Evolutionary conservation across 805 yeast species (phyloP).

Genomic region (Kregervanrija fluxuum): DNA sequence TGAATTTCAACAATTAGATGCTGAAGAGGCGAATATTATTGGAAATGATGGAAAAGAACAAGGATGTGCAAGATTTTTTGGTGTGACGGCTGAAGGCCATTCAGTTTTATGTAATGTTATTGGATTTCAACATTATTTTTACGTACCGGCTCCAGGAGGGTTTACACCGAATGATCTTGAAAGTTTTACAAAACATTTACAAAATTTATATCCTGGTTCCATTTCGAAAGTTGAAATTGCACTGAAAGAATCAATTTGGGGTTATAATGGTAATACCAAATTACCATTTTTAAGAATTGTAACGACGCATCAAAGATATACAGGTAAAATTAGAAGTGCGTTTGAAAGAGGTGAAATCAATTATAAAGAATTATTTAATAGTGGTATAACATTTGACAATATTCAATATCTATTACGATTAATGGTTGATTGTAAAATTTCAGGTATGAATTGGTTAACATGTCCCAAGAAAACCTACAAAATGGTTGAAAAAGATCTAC

Average conservation of each 20-base stretch:
- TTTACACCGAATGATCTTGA: conserved; percentile 50
- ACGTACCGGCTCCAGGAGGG: conserved; percentile 84
- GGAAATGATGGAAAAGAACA: conserved; percentile 34
- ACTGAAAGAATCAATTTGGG: conserved; percentile 87
- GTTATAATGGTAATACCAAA: conserved; percentile 71
- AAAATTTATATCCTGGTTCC: conserved; percentile 47
- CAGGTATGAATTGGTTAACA: conserved; percentile 97
- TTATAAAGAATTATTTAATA: conserved; percentile 56
- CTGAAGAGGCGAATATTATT: conserved; percentile 63
- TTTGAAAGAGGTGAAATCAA: conserved; percentile 79
- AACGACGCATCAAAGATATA: conserved; percentile 56
- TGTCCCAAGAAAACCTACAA: conserved; percentile 69
- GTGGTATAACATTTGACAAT: conserved; percentile 76
- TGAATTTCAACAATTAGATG: conserved; percentile 87
- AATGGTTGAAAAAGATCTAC: conserved; percentile 29
- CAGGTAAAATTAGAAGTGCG: conserved; percentile 63
- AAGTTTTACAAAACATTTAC: conserved; percentile 31
- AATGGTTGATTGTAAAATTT: conserved; percentile 87
- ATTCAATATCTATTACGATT: conserved; percentile 77
- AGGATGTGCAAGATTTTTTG: conserved; percentile 77
- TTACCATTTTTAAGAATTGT: conserved; percentile 73
- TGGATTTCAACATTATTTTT: conserved; percentile 85
- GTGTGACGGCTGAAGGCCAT: conserved; percentile 82
- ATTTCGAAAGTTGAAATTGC: conserved; percentile 51
- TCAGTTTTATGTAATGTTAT: conserved; percentile 85